These are phyloP conservation scores for Didymella keratinophila DNA, from an alignment of 2,329 filamentous ascomycete genomes.

Conservation along the genomic window DNA sequence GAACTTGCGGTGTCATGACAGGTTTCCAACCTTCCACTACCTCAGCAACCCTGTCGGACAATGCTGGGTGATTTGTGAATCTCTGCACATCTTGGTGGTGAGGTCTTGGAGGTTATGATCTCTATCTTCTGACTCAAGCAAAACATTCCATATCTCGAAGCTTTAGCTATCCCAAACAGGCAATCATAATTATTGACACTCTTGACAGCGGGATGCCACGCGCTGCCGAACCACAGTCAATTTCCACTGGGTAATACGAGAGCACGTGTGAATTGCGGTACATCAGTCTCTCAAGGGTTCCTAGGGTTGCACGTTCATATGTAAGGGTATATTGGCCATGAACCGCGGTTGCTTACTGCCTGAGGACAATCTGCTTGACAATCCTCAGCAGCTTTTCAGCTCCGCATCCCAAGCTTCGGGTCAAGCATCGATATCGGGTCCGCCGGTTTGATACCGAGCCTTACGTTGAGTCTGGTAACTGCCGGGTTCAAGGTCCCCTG, in stretches of 20 bases:
- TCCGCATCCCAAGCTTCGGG: slow-evolving; percentile 5
- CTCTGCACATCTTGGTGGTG: background rate
- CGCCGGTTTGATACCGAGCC: slow-evolving; percentile 16
- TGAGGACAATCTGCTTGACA: background rate
- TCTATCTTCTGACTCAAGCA: slow-evolving; percentile 7
- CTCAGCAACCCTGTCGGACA: slow-evolving; percentile 4
- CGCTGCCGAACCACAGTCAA: slow-evolving; percentile 17
- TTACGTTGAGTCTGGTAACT: slow-evolving; percentile 15
- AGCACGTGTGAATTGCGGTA: slow-evolving; percentile 10
- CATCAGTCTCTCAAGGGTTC: background rate
- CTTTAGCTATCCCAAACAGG: slow-evolving; percentile 9
- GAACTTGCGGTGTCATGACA: slow-evolving; percentile 17
- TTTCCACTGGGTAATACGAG: slow-evolving; percentile 1
- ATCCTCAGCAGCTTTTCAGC: background rate
- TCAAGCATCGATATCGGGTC: slow-evolving; percentile 5
- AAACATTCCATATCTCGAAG: slow-evolving; percentile 5
- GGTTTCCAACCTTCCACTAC: slow-evolving; percentile 6
- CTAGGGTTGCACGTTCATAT: slow-evolving; percentile 10
- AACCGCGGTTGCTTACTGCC: background rate
- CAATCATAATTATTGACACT: slow-evolving; percentile 8
- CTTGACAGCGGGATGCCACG: slow-evolving; percentile 24
- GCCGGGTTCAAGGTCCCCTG: slow-evolving; percentile 7
- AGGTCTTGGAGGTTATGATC: background rate
- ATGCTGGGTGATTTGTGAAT: slow-evolving; percentile 1
- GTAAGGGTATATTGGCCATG: slow-evolving; percentile 6